phyloP scores from a whole-genome alignment of 1,284 basidiomycete species.

The Malassezia slooffiae region DNA sequence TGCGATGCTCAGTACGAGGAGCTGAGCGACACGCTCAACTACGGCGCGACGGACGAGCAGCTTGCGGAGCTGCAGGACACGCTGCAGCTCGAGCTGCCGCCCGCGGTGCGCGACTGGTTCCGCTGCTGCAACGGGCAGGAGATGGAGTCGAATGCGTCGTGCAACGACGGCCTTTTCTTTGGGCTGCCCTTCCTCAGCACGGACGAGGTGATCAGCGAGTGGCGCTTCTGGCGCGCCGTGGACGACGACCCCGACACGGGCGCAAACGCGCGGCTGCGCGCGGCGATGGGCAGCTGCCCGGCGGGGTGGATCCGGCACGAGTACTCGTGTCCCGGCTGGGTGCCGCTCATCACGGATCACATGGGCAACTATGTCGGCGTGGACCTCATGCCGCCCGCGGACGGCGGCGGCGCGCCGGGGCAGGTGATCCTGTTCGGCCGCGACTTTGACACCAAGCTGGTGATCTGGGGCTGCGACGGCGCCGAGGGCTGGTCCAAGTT shows the following conservation, averaged over 20 bases:
- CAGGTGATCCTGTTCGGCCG: slow-evolving; percentile 96
- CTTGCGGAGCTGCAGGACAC: slow-evolving; percentile 36
- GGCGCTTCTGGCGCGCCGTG: slow-evolving; percentile 42
- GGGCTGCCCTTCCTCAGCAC: slow-evolving; percentile 37
- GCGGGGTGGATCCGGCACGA: slow-evolving; percentile 76
- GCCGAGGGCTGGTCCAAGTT: slow-evolving; percentile 86
- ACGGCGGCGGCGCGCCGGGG: slow-evolving; percentile 57
- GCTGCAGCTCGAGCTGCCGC: slow-evolving; percentile 33
- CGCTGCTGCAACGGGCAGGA: slow-evolving; percentile 42
- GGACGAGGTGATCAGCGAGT: slow-evolving; percentile 37
- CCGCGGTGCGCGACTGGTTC: slow-evolving; percentile 39
- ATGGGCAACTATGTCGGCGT: slow-evolving; percentile 93
- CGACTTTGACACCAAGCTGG: slow-evolving; percentile 95
- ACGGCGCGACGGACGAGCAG: slow-evolving; percentile 30
- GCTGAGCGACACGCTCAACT: slow-evolving; percentile 42
- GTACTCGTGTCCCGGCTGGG: slow-evolving; percentile 90
- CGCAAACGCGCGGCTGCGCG: slow-evolving; percentile 28
- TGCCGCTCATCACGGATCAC: slow-evolving; percentile 84
- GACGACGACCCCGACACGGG: slow-evolving; percentile 39
- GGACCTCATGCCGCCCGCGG: slow-evolving; percentile 67
- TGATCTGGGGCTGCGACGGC: slow-evolving; percentile 63
- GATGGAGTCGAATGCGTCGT: slow-evolving; percentile 36
- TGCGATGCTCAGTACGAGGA: slow-evolving; percentile 36
- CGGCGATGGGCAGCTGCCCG: slow-evolving; percentile 72
- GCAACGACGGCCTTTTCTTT: slow-evolving; percentile 43